phyloP scores from a whole-genome alignment of 2,329 filamentous ascomycete genomes.

The Metarhizium guizhouense region DNA sequence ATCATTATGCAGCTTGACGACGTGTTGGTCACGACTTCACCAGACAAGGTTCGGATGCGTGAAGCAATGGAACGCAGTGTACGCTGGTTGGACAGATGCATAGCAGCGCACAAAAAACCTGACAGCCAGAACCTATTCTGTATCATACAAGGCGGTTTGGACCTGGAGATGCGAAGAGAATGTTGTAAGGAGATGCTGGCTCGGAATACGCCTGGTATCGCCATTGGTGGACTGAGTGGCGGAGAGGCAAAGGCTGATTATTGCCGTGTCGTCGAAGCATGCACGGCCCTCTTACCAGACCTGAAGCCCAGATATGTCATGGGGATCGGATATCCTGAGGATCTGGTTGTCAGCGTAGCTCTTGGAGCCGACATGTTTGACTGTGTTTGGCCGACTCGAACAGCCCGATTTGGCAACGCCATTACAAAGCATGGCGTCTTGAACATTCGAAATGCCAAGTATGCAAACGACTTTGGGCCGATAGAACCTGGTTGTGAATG shows the following conservation, averaged over 20 bases:
- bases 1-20: constrained; percentile 99
- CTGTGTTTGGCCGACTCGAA: constrained; percentile 96
- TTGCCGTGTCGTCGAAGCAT: constrained; percentile 80
- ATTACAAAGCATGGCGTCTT: constrained; percentile 74
- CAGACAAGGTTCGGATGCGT: constrained; percentile 76
- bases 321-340: constrained; percentile 96
- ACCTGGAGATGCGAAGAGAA: constrained; percentile 73
- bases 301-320: constrained; percentile 97
- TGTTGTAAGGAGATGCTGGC: constrained; percentile 84
- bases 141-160: constrained; percentile 93
- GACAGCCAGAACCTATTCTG: constrained; percentile 89
- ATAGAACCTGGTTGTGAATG: constrained; percentile 80
- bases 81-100: constrained; percentile 92
- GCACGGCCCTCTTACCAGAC: constrained; percentile 76
- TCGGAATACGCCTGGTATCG: constrained; percentile 88
- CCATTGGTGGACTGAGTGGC: constrained; percentile 88
- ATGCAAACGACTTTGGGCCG: constrained; percentile 70
- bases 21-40: constrained; percentile 91
- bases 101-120: constrained; percentile 78
- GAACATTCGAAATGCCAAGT: constrained; percentile 71
- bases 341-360: constrained; percentile 86
- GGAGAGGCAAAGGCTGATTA: constrained; percentile 92
- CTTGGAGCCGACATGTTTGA: constrained; percentile 99
- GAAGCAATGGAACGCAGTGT: constrained; percentile 94
- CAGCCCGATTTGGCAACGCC: constrained; percentile 91